phyloP scores from a whole-genome alignment of 441 rosid genomes.

The Bocquillonia castaneifolia region DNA sequence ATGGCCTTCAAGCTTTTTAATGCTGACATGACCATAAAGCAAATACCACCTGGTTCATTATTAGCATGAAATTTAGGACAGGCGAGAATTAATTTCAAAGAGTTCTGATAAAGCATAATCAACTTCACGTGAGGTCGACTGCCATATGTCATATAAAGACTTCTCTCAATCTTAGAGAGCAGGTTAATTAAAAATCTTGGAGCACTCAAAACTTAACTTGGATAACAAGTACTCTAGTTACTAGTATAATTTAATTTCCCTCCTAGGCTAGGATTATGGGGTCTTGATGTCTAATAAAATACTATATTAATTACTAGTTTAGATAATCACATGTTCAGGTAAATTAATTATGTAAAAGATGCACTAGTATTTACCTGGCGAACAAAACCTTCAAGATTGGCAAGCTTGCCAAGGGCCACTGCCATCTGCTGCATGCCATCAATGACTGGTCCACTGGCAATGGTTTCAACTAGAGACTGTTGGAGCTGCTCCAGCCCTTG shows the following conservation, averaged over 20 bases:
- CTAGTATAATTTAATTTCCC: too few species aligned
- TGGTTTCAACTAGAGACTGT: conserved; percentile 80
- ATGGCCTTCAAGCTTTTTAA: neutral
- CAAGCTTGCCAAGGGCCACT: conserved; percentile 79
- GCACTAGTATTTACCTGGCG: conserved; percentile 70
- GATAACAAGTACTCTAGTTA: neutral
- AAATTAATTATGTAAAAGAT: neutral
- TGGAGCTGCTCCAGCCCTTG: conserved; percentile 84
- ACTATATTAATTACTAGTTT: too few species aligned
- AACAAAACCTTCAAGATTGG: conserved; percentile 83
- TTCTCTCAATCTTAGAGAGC: conserved; percentile 11
- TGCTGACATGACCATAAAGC: conserved; percentile 1
- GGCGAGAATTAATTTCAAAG: neutral
- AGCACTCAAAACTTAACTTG: conserved; percentile 11
- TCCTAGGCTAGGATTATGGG: neutral
- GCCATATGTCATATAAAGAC: conserved; percentile 4
- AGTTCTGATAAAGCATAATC: neutral
- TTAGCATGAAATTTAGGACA: conserved; percentile 12
- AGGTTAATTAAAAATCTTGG: neutral
- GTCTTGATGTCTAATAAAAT: neutral
- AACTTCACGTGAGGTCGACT: neutral
- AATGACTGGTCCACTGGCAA: conserved; percentile 61
- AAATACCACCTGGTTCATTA: neutral
- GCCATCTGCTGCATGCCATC: conserved; percentile 96
- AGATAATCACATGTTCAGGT: too few species aligned